Evolutionary conservation across 768 basidiomycete species (phyloP), one percentile per base, ranked within the genome.

Genomic region (Mycena vitilis): DNA sequence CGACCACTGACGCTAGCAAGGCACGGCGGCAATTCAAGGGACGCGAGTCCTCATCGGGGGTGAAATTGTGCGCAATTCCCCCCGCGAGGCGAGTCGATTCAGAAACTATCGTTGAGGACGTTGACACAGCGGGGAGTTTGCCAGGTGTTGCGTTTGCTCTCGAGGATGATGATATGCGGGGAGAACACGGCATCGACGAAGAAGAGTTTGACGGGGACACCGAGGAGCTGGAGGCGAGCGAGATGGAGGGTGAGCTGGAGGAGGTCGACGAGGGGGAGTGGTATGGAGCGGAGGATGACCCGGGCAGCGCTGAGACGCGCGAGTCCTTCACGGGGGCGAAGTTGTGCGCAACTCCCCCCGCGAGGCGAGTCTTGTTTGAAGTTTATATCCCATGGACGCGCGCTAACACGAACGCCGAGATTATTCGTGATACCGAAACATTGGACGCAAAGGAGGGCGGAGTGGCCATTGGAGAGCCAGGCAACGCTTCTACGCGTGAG

Each of bases 21-120:
- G 47, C 20, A n/a, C 22, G 38, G 38, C n/a, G n/a, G n/a, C n/a
- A n/a, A n/a, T n/a, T n/a, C n/a, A n/a, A n/a, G n/a, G 40, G 11
- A 15, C 15, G 40, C 10, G 61, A 23, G 49, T 42, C 63, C 53
- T 56, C 54, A 36, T 34, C 54, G 63, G 63, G 63, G 63, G 63
- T 4, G 20, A 36, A 45, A 6, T 56, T n/a, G 63, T 38, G 11
- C 23, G 63, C 63, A 36, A 56, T 8, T 48, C n/a, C 64, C 65
- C 65, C 65, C 57, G 65, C 49, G 65, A 66, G 65, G 65, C 57
- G 65, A 66, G 53, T 54, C 20, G 47, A 48, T 1, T 22, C 47
- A 9, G 47, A 3, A 15, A 40, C 10, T 22, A 22, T 22, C 9
- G 8, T 9, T 23, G 47, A 48, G 47, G 11, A 48, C 47, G 47